Evolutionary conservation across 2,329 filamentous ascomycete genomes (phyloP), one percentile per base, ranked within the genome.

Genomic region (Nemania sp.): DNA sequence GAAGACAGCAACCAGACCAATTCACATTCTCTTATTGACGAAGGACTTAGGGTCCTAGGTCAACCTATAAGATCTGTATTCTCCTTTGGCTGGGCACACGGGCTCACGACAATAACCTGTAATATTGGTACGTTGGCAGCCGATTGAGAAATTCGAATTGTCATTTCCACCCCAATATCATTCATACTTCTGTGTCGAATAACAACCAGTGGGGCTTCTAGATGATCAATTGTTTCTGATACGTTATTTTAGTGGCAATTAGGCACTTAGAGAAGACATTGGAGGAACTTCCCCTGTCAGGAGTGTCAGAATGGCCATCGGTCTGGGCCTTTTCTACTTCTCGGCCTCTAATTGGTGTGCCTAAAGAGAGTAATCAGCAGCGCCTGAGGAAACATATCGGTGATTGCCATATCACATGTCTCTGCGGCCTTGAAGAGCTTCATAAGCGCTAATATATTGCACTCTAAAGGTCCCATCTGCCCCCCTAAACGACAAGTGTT

Each of bases 71-170:
- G 78, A 48, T 85, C 86, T 17, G 87, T 90, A 7, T 90, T 91
- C 65, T 74, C 88, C 47, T 84, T 85, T 64, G 88, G 88, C 14
- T 92, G 89, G 89, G 77, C 77, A 8, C 72, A 75, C 7, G 74
- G 78, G 0, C 66, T 80, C 22, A 88, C 86, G 1, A 91, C 88
- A 0, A 72, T 92, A 46, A 90, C 87, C 3, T 86, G 85, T 57
- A 91, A 92, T 24, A 37, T 41, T 20, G 46, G 56, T 61, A 53
- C 9, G 56, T 61, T 26, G 8, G 11, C 28, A 47, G 2, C 28
- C 28, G n/a, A 5, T 23, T 52, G 5, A 9, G 15, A 42, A 42
- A 22, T 9, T 9, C 12, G 19, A 23, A 14, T 42, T 12, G 15
- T 48, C 5, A 15, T 24, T 37, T 39, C 2, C n/a, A 2, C 19